Conservation (phyloP, 2,329 filamentous ascomycete genomes). For the Botrytis cinerea region DNA sequence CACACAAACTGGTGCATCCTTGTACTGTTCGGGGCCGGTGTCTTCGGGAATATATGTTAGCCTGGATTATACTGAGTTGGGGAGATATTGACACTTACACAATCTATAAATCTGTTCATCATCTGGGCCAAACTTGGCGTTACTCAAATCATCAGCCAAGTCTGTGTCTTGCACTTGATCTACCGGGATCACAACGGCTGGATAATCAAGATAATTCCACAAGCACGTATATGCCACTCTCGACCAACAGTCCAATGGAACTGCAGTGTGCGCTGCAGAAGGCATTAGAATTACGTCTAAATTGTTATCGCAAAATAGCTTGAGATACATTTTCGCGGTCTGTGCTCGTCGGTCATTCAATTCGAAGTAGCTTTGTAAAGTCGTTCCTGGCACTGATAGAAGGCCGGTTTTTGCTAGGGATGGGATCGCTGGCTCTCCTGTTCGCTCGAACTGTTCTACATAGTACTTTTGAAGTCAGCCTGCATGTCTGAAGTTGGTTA, state of each 20-base stretch:
- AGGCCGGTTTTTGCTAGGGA: slow-evolving; percentile 47
- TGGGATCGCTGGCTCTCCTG: slow-evolving; percentile 31
- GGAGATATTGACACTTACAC: slow-evolving; percentile 31
- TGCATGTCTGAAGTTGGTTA: neutral
- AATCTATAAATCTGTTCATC: slow-evolving; percentile 35
- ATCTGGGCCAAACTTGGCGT: slow-evolving; percentile 37
- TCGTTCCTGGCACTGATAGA: slow-evolving; percentile 30
- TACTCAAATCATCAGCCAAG: slow-evolving; percentile 34
- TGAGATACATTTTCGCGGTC: slow-evolving; percentile 32
- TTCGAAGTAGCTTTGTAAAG: slow-evolving; percentile 35
- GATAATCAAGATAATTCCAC: slow-evolving; percentile 50
- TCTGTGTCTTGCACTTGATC: slow-evolving; percentile 38
- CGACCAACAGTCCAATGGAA: slow-evolving; percentile 43
- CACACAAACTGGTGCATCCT: slow-evolving; percentile 37
- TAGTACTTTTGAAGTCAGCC: neutral
- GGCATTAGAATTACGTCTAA: slow-evolving; percentile 57
- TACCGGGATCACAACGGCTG: neutral
- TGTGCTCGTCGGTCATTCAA: slow-evolving; percentile 36
- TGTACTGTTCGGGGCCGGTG: slow-evolving; percentile 39
- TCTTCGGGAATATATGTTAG: slow-evolving; percentile 35
- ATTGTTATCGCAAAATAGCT: slow-evolving; percentile 27
- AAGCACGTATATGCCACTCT: slow-evolving; percentile 50
- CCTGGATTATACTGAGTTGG: neutral
- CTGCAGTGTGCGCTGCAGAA: slow-evolving; percentile 52
- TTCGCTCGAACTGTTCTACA: slow-evolving; percentile 1